These are phyloP conservation scores for Forsythia suspensa DNA, from an alignment of 257 asterid genomes.

Conservation along the genomic window DNA sequence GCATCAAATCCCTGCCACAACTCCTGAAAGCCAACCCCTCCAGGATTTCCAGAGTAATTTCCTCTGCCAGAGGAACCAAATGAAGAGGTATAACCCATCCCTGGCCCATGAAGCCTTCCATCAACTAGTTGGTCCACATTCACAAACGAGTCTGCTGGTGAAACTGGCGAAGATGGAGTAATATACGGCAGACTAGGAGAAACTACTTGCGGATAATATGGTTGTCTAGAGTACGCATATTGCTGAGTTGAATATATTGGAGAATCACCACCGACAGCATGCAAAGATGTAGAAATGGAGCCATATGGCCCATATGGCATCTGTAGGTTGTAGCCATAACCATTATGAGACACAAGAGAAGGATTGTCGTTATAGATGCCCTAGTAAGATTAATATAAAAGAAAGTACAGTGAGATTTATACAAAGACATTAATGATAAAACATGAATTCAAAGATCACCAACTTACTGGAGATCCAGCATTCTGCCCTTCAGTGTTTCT, in stretches of 20 bases:
- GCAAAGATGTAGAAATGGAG: constrained; percentile 3
- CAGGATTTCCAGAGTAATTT: constrained; percentile 18
- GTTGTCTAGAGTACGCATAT: neutral
- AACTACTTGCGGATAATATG: constrained; percentile 11
- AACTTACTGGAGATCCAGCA: constrained; percentile 17
- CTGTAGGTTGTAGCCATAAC: constrained; percentile 11
- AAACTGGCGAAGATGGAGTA: neutral
- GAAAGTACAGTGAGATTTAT: neutral
- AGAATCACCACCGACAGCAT: constrained; percentile 13
- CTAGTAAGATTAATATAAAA: neutral
- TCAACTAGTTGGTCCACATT: constrained; percentile 15
- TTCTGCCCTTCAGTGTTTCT: constrained; percentile 3
- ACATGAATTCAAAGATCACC: neutral
- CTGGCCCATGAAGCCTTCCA: constrained; percentile 1
- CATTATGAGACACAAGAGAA: constrained; percentile 11
- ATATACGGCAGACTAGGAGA: constrained; percentile 6
- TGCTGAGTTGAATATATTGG: constrained; percentile 7
- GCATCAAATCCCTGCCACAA: constrained; percentile 17
- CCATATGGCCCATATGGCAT: constrained; percentile 16
- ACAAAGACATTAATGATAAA: neutral
- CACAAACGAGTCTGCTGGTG: constrained; percentile 8
- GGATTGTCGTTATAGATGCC: constrained; percentile 14
- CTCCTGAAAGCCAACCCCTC: constrained; percentile 15
- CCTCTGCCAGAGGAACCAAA: constrained; percentile 16
- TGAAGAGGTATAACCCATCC: constrained; percentile 7